Conservation (phyloP, 306 rosid species). For the peach (Prunus persica) region Prunus_persica_NCBIv2 NC_034015.1:21824001-21824500, state of each 20-base stretch:
- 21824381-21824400: neutral
- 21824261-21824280: slow-evolving; percentile 89
- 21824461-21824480: neutral
- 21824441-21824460: too few relatives aligned
- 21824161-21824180: slow-evolving; percentile 11
- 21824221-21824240: slow-evolving; percentile 46
- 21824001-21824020: slow-evolving; percentile 44
- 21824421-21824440: neutral
- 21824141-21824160: slow-evolving; percentile 36
- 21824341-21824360: neutral
- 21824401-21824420: neutral
- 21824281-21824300: slow-evolving; percentile 85
- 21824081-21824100: slow-evolving; percentile 67
- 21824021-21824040: slow-evolving; percentile 99
- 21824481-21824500: neutral
- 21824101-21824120: slow-evolving; percentile 72
- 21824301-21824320: slow-evolving; percentile 96
- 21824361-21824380: neutral
- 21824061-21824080: slow-evolving; percentile 57
- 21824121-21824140: slow-evolving; percentile 39
- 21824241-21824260: slow-evolving; percentile 23
- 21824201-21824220: slow-evolving; percentile 59
- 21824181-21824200: slow-evolving; percentile 39
- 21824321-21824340: slow-evolving; percentile 52
- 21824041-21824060: slow-evolving; percentile 88